Conservation (phyloP, 2,329 filamentous ascomycete species). For the Hypocrella siamensis region DNA sequence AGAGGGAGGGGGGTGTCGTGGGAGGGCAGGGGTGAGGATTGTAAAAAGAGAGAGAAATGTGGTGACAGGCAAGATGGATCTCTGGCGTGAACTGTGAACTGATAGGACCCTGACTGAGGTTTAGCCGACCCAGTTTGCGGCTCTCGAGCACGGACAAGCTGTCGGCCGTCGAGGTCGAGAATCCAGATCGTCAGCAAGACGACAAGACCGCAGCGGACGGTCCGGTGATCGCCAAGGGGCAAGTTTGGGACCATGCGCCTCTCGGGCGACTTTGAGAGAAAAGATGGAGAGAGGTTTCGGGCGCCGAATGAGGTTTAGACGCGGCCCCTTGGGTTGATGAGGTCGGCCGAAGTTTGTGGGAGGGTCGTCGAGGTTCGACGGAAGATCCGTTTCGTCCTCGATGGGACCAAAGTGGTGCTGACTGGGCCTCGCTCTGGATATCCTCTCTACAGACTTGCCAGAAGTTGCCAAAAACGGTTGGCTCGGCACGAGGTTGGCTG, state of each 20-base stretch:
- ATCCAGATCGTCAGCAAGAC: slow-evolving; percentile 9
- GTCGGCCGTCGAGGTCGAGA: too few species aligned
- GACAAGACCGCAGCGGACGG: slow-evolving; percentile 4
- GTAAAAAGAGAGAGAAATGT: background rate
- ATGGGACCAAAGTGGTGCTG: too few species aligned
- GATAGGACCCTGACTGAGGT: slow-evolving; percentile 4
- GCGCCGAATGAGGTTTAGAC: slow-evolving; percentile 2
- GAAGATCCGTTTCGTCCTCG: background rate
- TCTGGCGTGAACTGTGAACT: slow-evolving; percentile 2
- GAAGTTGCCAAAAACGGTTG: too few species aligned
- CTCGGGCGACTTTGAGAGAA: background rate
- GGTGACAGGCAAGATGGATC: background rate
- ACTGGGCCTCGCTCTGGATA: too few species aligned
- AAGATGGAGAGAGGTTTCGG: slow-evolving; percentile 2
- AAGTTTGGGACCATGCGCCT: slow-evolving; percentile 2
- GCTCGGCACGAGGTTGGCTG: too few species aligned
- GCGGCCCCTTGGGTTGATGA: background rate
- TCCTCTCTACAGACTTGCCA: too few species aligned
- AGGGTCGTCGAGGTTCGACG: background rate
- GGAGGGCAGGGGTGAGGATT: slow-evolving; percentile 1
- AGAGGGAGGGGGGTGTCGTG: slow-evolving; percentile 1
- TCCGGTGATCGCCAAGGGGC: slow-evolving; percentile 6
- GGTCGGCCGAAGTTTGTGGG: slow-evolving; percentile 1
- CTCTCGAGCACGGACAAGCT: slow-evolving; percentile 7
- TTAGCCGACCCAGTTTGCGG: slow-evolving; percentile 3